phyloP scores from a whole-genome alignment of 2,329 filamentous ascomycete genomes.

The Pezicula radicicola region DNA sequence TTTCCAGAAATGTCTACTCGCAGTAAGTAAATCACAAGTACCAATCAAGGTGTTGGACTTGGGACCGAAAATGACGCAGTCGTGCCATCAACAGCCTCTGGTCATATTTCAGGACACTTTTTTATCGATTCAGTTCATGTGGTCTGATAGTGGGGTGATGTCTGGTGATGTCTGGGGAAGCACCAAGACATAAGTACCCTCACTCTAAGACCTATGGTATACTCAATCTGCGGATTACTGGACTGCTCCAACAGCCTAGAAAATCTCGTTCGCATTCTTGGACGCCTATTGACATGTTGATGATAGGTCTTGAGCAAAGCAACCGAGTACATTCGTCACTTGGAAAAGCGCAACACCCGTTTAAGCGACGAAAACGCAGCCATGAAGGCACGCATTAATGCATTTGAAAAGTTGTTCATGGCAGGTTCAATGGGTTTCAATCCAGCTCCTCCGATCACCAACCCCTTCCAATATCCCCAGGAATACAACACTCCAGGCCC shows the following conservation, averaged over 20 bases:
- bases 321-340: slow-evolving; percentile 90
- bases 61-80: too few relatives aligned
- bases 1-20: too few relatives aligned
- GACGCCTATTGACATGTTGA: slow-evolving; percentile 6
- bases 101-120: too few relatives aligned
- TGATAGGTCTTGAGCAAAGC: slow-evolving; percentile 74
- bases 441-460: slow-evolving; percentile 47
- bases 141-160: too few relatives aligned
- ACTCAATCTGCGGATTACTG: too few relatives aligned
- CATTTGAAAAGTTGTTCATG: slow-evolving; percentile 77
- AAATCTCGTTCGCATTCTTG: neutral
- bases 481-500: slow-evolving; percentile 25
- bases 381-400: slow-evolving; percentile 74
- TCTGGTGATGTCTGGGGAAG: too few relatives aligned
- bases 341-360: slow-evolving; percentile 86
- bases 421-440: slow-evolving; percentile 63
- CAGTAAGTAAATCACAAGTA: too few relatives aligned
- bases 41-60: neutral
- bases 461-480: slow-evolving; percentile 24
- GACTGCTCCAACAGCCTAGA: neutral
- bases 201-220: too few relatives aligned
- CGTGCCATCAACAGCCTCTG: too few relatives aligned
- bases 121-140: too few relatives aligned
- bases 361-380: slow-evolving; percentile 77
- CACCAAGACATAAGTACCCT: too few relatives aligned